Evolutionary conservation across 208 protist genomes (phyloP), one percentile per base, ranked within the genome.

Genomic region (Wallacemonas sp.): DNA sequence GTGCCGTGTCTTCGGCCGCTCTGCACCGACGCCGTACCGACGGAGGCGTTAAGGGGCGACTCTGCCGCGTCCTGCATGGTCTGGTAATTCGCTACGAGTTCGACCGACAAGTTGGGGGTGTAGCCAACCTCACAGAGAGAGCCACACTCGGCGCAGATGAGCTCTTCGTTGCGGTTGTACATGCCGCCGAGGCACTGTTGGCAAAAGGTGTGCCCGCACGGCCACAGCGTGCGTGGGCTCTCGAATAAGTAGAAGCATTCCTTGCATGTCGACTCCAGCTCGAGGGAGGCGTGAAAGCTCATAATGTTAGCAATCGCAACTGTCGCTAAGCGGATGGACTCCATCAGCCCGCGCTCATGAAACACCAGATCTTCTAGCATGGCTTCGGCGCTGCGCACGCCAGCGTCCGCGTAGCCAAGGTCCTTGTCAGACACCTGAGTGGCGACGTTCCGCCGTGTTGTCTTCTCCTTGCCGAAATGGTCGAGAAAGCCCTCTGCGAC

Each of bases 201-300:
- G 50, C 90, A 95, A 55, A 95, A 95, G 19, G 87, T 91, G 83
- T 95, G 90, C 17, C 90, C 90, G 64, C 90, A 95, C 8, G 90
- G 90, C 86, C 90, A 95, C 26, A 95, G 63, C 27, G 87, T 93
- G 41, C 85, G 84, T 8, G 89, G 86, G 52, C 76, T 70, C 44
- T 91, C 82, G 68, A 91, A 95, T 17, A 95, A 68, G 46, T 73
- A 92, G 63, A 95, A 92, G 61, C 89, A 95, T 76, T 85, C 77
- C 67, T 81, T 88, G 67, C 89, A 95, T 15, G 89, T 95, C 12
- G 83, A 83, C 74, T 95, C 89, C 58, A 95, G 59, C 72, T 91
- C 84, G n/a, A 95, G 72, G 30, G 82, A 88, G 8, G 86, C 68
- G 68, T 95, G 86, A 61, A 95, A 93, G 15, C 75, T 79, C 61